These are phyloP conservation scores for Pythium dissimile DNA, from an alignment of 352 stramenopile genomes.

Conservation along the genomic window DNA sequence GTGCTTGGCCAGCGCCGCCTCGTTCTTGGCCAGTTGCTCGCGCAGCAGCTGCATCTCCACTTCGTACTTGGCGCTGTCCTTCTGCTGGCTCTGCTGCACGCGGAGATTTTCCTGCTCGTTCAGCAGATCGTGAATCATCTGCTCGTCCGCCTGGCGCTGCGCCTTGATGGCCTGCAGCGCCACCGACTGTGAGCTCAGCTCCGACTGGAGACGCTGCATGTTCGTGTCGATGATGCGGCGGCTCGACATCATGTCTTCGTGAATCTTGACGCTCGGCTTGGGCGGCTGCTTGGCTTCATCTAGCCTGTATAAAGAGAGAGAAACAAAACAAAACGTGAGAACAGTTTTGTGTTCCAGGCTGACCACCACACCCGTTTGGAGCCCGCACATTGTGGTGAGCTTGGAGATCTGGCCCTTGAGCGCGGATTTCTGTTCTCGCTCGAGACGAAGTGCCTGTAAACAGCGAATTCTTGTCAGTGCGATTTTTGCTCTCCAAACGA, in stretches of 20 bases:
- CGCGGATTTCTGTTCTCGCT: conserved; percentile 66
- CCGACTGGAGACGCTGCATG: conserved; percentile 67
- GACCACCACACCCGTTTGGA: too few relatives aligned
- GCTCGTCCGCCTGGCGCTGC: conserved; percentile 66
- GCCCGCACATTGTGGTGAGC: conserved; percentile 60
- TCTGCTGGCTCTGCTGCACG: conserved; percentile 40
- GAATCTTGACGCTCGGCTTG: conserved; percentile 47
- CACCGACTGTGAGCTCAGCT: conserved; percentile 52
- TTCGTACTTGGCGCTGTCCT: conserved; percentile 49
- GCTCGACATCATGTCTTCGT: conserved; percentile 85
- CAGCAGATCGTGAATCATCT: conserved; percentile 81
- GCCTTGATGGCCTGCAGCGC: conserved; percentile 66
- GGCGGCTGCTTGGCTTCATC: conserved; percentile 33
- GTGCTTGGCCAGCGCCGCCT: conserved; percentile 58
- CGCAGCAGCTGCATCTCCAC: conserved; percentile 72
- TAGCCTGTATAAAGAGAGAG: conserved; percentile 27
- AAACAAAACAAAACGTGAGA: neutral
- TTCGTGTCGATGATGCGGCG: conserved; percentile 81
- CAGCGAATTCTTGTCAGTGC: neutral
- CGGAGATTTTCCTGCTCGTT: conserved; percentile 83
- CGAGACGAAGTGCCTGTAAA: conserved; percentile 65
- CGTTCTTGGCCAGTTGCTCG: conserved; percentile 64
- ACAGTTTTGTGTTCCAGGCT: too few relatives aligned
- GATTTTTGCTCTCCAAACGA: neutral
- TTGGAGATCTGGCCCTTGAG: conserved; percentile 79